These are phyloP conservation scores for Daldinia loculata DNA, from an alignment of 495 filamentous ascomycete genomes.

Conservation along the genomic window DNA sequence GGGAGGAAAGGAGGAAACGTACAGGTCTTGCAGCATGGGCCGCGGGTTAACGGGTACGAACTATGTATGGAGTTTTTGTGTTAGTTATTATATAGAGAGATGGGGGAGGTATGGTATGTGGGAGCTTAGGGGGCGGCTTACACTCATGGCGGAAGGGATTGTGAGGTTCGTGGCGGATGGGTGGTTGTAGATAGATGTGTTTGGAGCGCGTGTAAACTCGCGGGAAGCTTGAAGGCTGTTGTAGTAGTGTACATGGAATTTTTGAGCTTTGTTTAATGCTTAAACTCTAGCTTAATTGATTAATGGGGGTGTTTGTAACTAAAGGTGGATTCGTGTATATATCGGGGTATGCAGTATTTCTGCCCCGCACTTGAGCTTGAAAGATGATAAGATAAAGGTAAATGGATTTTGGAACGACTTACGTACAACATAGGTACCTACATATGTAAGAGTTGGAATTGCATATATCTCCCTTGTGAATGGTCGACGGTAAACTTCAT, in stretches of 20 bases:
- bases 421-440: not conserved
- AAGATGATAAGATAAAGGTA: not conserved
- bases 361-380: not conserved
- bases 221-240: conserved; percentile 5
- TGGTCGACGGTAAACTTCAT: not conserved
- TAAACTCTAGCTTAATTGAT: conserved; percentile 21
- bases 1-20: too few species aligned
- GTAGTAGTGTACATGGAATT: conserved; percentile 15
- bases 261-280: conserved; percentile 27
- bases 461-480: too few species aligned
- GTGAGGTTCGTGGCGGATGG: conserved; percentile 11
- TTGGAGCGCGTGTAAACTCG: conserved; percentile 11
- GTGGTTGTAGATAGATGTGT: conserved; percentile 3
- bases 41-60: conserved; percentile 90
- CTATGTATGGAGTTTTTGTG: conserved; percentile 46
- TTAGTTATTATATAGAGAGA: conserved; percentile 8
- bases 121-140: conserved; percentile 13
- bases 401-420: not conserved
- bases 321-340: not conserved
- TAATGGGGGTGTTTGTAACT: not conserved
- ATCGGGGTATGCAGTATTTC: conserved; percentile 14
- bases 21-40: conserved; percentile 88
- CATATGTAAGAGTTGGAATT: too few species aligned
- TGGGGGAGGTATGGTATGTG: not conserved
- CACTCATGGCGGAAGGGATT: conserved; percentile 44